Evolutionary conservation across 2,329 filamentous ascomycete genomes (phyloP), one percentile per base, ranked within the genome.

Genomic region (Alternaria sp.): DNA sequence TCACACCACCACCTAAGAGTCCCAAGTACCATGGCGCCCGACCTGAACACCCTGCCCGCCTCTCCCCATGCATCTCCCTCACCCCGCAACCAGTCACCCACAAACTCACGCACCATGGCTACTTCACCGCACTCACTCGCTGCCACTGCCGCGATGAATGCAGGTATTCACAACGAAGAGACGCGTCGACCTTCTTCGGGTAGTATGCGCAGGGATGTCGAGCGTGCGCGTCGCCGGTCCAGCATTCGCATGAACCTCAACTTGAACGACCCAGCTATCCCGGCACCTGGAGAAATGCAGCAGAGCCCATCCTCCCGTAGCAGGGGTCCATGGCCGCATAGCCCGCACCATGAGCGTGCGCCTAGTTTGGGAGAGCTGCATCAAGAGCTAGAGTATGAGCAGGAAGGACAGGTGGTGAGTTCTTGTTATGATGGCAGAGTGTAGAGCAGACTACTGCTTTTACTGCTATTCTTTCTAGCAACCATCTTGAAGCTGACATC

Each of bases 321-420:
- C 43, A 69, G 68, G 44, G 71, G 69, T 11, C 67, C 71, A 21
- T 79, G 72, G 73, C 85, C 62, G 73, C 82, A 59, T 32, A 87
- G 89, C 68, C 86, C 88, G 15, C 85, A 88, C 69, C 90, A 91
- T 73, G 86, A 88, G 68, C 85, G 91, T 52, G 82, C 89, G 1
- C 90, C 90, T 3, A 93, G 91, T 75, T 79, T 93, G 65, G 91
- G 91, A 17, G 91, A 93, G 78, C 86, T 93, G 45, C 91, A 93
- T 70, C 91, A 93, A 75, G 90, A 93, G 79, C 84, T 93, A 2
- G 91, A 93, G 78, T 90, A 89, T 57, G 91, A 93, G 80, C 91
- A 93, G 76, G 91, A 93, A 74, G 90, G 88, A 23, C 91, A 93
- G 80, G 91, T 93, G 67, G 89, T 90, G 82, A 54, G 87, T 80